Conservation (phyloP, 257 asterid genomes). For the Coffea eugenioides region DNA sequence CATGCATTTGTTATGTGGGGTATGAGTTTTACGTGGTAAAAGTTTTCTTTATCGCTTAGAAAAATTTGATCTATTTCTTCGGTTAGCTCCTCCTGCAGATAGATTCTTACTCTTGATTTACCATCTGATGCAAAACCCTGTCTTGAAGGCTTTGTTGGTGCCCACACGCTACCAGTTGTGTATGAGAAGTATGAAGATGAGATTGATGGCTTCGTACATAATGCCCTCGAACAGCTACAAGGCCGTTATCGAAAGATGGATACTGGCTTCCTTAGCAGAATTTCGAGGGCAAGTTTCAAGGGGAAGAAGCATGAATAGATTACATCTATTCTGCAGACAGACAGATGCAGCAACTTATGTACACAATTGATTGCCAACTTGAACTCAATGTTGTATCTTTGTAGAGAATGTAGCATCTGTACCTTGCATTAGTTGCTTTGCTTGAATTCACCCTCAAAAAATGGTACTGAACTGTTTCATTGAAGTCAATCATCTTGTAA, state of each 20-base stretch:
- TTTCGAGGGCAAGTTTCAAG: constrained; percentile 45
- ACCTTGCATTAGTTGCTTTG: background rate
- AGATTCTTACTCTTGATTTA: background rate
- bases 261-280: constrained; percentile 49
- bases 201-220: constrained; percentile 57
- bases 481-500: background rate
- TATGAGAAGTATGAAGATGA: constrained; percentile 79
- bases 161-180: constrained; percentile 71
- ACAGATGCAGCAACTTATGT: background rate
- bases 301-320: constrained; percentile 53
- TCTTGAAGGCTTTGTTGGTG: constrained; percentile 66
- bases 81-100: background rate
- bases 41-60: background rate
- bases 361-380: background rate
- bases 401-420: background rate
- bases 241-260: constrained; percentile 68
- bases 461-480: background rate
- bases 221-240: constrained; percentile 46
- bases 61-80: background rate
- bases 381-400: background rate
- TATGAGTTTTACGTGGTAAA: background rate
- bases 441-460: background rate
- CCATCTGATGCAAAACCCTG: background rate
- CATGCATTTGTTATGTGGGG: background rate
- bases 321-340: background rate